Base-by-base conservation (phyloP, 1,284 basidiomycete genomes). In the Trichosporon ovoides region DNA sequence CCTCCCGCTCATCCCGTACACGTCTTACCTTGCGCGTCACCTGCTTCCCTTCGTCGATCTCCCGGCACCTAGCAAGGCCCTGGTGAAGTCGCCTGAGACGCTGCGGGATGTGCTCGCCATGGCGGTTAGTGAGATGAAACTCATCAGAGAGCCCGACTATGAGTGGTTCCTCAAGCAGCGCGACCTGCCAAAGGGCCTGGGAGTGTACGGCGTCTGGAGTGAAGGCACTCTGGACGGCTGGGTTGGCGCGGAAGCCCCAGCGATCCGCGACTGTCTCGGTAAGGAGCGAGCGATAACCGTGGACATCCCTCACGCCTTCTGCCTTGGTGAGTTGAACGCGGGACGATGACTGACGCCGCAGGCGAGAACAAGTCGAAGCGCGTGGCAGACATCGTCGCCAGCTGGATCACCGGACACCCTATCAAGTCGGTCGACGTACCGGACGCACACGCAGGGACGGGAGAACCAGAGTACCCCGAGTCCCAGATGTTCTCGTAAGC, bases 271-370 rank as follows among this genome's bases (percentile, higher is more conserved):
- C 2, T 57, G 55, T 9, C 58, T 76, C n/a, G 71, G 73, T 5
- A 60, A 48, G 63, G 62, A 46, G 55, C 49, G 72, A 31, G 67
- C 65, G 12, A 55, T 57, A 28, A n/a, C 65, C 6, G 51, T 74
- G 10, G 58, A 72, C 28, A 66, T 73, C 6, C 73, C 71, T 9
- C 74, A 76, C 60, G 73, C 73, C 28, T 76, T 74, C 48, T 73
- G 71, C 38, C 56, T 74, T 10, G 63, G 74, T 75, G 35, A 69
- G 72, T 68, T 1, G 7, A 19, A n/a, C 13, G 14, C 37, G 10
- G 31, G 4, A 7, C 31, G 19, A 33, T 16, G 50, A 53, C 37
- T 54, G 55, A 57, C 49, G 19, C 28, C 3, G 3, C 50, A 74
- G 72, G 61, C 18, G 63, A 68, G 37, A 58, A 62, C 22, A 56